Conservation (phyloP, 164 flowering plant species). For the Euptelea pleiosperma region DNA sequence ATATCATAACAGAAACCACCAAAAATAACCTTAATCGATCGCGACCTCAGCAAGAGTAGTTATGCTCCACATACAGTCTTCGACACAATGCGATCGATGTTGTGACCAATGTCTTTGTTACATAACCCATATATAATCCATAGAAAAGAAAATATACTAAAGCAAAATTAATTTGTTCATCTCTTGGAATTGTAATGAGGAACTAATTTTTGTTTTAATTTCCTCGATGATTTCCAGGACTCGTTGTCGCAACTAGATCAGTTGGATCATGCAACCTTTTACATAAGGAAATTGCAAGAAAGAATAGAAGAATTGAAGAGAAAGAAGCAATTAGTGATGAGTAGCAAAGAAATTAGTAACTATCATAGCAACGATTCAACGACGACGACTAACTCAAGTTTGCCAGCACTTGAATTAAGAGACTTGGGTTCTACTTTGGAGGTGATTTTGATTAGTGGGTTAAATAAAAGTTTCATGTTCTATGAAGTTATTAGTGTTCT, state of each 20-base stretch:
- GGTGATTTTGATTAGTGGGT: conserved; percentile 39
- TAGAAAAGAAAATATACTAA: too few species aligned
- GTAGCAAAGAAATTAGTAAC: conserved; percentile 1
- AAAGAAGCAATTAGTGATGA: conserved; percentile 23
- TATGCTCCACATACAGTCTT: too few species aligned
- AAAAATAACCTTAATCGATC: too few species aligned
- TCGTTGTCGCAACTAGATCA: conserved; percentile 31
- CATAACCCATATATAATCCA: too few species aligned
- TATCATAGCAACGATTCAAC: conserved; percentile 23
- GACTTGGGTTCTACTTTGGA: conserved; percentile 41
- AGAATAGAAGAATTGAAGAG: conserved; percentile 32
- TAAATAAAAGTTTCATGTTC: conserved; percentile 36
- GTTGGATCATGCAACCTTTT: conserved; percentile 30
- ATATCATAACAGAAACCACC: too few species aligned
- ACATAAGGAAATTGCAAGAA: conserved; percentile 33
- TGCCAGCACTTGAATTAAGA: conserved; percentile 45
- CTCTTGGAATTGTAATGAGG: too few species aligned
- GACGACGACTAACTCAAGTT: conserved; percentile 1
- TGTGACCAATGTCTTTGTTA: too few species aligned
- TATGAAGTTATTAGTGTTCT: conserved; percentile 40
- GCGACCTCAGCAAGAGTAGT: too few species aligned
- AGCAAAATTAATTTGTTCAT: too few species aligned
- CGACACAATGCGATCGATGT: too few species aligned
- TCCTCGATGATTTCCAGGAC: conserved; percentile 21
- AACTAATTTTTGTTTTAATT: too few species aligned